Evolutionary conservation across 176 grass and related monocot genomes (phyloP), one percentile per base, ranked within the genome.

Genomic region (Eragrostis curvula): DNA sequence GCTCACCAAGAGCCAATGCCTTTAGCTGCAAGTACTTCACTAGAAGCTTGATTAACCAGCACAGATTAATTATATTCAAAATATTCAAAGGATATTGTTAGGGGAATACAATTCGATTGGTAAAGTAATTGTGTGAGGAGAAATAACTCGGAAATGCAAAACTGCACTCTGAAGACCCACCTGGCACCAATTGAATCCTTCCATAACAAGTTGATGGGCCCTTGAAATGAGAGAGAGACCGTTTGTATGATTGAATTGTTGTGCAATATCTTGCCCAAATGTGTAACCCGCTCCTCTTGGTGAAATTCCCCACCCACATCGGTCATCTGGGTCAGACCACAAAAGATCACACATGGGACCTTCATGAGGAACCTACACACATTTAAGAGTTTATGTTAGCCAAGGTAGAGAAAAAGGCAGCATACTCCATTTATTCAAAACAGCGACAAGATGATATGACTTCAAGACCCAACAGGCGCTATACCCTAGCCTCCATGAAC

Each of bases 131-230:
- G 8, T 49, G 27, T 9, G 1, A 55, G 23, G 1, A 57, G 36
- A 73, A 59, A 72, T 46, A 57, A 65, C 28, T 63, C 18, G 3
- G 74, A 80, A 74, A 74, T 53, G n/a, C 16, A 77, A 59, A 49
- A 0, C 14, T 59, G 23, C 24, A 57, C 51, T 73, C 49, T 52
- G 49, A 82, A 78, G 24, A 76, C 88, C 49, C 63, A 98, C 96
- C 92, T 98, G 96, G 29, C 92, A 95, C 96, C 92, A 95, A 83
- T 98, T 98, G 77, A 79, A 98, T 32, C 96, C 96, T 90, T 98
- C 96, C 96, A 98, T 98, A 66, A 98, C 96, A 89, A 98, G 92
- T 81, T 98, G 96, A 79, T 98, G 96, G 24, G 96, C 96, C 61
- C 96, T 90, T 71, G 96, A 90, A 72, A 98, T 89, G 47, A 98